Evolutionary conservation across 1,284 basidiomycete species (phyloP).

Genomic region (Tremellales sp.): DNA sequence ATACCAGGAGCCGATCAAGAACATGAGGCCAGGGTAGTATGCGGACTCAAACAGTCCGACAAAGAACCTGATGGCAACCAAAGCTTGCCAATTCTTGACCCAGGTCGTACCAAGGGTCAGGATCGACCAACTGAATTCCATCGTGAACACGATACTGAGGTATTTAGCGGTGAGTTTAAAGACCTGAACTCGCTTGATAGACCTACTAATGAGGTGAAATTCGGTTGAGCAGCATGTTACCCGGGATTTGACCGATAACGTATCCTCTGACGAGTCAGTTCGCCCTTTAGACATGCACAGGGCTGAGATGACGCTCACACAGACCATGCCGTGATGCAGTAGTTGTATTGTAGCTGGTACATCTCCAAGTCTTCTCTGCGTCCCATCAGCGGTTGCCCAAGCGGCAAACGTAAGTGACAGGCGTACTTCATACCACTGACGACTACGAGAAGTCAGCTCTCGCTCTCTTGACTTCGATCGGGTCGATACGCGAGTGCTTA

Average conservation of each 20-base stretch:
- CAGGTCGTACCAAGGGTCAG: slow-evolving; percentile 4
- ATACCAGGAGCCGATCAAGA: slow-evolving; percentile 8
- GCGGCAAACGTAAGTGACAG: no score
- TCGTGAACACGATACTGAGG: slow-evolving; percentile 7
- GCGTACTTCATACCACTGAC: slow-evolving; percentile 12
- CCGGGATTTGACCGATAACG: slow-evolving; percentile 15
- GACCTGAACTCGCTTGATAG: not conserved
- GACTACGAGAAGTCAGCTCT: not conserved
- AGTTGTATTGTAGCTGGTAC: slow-evolving; percentile 15
- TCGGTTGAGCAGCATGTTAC: slow-evolving; percentile 15
- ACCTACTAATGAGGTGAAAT: slow-evolving; percentile 16
- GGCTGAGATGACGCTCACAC: slow-evolving; percentile 1
- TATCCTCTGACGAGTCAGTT: no score
- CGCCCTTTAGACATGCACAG: not conserved
- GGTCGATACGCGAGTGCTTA: no score
- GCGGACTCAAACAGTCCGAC: slow-evolving; percentile 1
- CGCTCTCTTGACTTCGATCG: not conserved
- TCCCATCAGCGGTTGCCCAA: not conserved
- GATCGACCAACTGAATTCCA: slow-evolving; percentile 9
- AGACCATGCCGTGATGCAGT: slow-evolving; percentile 12
- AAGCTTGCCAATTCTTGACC: slow-evolving; percentile 10
- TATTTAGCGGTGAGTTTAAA: no score
- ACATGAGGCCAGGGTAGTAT: not conserved
- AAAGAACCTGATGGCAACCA: slow-evolving; percentile 3
- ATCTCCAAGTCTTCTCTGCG: slow-evolving; percentile 13